These are phyloP conservation scores for Alternaria hordeiaustralica DNA, from an alignment of 2,329 filamentous ascomycete species.

Conservation along the genomic window DNA sequence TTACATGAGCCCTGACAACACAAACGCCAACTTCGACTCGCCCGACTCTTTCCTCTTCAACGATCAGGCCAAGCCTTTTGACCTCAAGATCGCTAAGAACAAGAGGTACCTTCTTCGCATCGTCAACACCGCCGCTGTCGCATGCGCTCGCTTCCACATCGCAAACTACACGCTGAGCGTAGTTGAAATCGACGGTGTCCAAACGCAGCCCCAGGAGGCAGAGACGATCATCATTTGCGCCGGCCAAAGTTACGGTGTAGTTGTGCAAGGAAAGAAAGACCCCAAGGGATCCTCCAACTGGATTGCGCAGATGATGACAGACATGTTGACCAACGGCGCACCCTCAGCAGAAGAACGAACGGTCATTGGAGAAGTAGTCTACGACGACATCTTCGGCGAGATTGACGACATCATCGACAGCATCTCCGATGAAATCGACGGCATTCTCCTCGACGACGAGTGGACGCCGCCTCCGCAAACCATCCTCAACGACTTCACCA, in stretches of 20 bases:
- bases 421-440: constrained; percentile 62
- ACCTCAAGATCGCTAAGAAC: constrained; percentile 53
- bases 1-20: constrained; percentile 53
- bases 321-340: constrained; percentile 55
- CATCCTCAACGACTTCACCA: constrained; percentile 73
- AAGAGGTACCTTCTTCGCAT: constrained; percentile 69
- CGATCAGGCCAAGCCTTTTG: constrained; percentile 15
- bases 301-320: constrained; percentile 57
- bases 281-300: constrained; percentile 64
- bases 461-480: constrained; percentile 56
- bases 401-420: neutral
- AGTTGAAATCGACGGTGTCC: constrained; percentile 45
- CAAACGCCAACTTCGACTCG: constrained; percentile 26
- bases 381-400: constrained; percentile 13
- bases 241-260: constrained; percentile 32
- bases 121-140: constrained; percentile 60
- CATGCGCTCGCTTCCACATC: constrained; percentile 53
- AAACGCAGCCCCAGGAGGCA: constrained; percentile 48
- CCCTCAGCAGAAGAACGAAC: constrained; percentile 18
- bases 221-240: constrained; percentile 46
- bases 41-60: constrained; percentile 13
- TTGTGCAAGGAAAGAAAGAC: constrained; percentile 23
- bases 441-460: constrained; percentile 60
- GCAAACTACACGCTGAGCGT: constrained; percentile 41
- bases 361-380: constrained; percentile 22